Percentiles rank a stretch among this genome's conserved stretches.
Evolutionary conservation across 495 filamentous ascomycete genomes (phyloP).

Genomic region (Niebla homalea): DNA sequence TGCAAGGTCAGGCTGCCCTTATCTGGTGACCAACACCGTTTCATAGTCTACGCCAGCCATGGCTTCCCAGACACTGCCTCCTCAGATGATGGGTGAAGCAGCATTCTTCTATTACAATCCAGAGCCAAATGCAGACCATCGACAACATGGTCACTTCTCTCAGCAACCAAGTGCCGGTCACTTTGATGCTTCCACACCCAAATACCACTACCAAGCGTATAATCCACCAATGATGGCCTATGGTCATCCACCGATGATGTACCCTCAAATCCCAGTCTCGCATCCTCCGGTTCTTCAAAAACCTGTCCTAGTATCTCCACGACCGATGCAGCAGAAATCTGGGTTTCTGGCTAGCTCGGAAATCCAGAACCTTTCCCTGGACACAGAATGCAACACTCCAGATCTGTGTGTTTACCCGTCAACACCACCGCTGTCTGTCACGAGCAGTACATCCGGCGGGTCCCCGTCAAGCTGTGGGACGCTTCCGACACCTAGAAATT

Average conservation of each 20-base stretch:
- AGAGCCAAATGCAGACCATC: constrained; percentile 57
- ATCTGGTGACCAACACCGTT: neutral
- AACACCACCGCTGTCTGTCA: constrained; percentile 77
- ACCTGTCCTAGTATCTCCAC: constrained; percentile 60
- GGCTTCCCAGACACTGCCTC: constrained; percentile 43
- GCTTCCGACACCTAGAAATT: constrained; percentile 70
- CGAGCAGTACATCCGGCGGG: constrained; percentile 75
- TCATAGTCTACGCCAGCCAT: constrained; percentile 25
- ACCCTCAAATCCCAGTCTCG: constrained; percentile 59
- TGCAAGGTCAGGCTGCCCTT: neutral
- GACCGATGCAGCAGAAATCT: constrained; percentile 61
- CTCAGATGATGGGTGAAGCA: constrained; percentile 55
- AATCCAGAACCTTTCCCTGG: constrained; percentile 34
- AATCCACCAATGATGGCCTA: constrained; percentile 24
- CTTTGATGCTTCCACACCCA: constrained; percentile 37
- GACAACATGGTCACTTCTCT: constrained; percentile 73
- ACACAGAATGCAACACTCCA: constrained; percentile 57
- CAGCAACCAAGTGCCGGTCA: constrained; percentile 47
- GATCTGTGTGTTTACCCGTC: constrained; percentile 68
- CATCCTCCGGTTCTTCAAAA: constrained; percentile 43
- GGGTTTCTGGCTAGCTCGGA: constrained; percentile 58
- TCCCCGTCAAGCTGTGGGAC: constrained; percentile 64
- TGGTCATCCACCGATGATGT: constrained; percentile 38
- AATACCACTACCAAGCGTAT: constrained; percentile 26
- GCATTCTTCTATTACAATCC: constrained; percentile 88